Base-by-base conservation (phyloP, 331 rosid genomes). In the Phaseolus coccineus region DNA sequence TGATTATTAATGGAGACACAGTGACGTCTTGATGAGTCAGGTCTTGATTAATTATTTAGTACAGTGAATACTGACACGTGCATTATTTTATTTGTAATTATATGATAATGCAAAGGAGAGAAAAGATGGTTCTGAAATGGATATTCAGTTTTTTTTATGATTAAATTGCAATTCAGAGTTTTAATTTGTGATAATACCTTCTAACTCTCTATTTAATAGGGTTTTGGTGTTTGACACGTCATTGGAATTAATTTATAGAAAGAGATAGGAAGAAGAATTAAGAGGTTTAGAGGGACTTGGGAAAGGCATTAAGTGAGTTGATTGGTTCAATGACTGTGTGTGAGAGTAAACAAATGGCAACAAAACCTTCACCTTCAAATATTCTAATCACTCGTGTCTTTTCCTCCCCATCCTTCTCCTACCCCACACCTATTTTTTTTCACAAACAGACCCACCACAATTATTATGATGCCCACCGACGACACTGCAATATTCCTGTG, bases 391-490 rank as follows among this genome's bases (percentile, higher is more conserved):
- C 35, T 68, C 80, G 0, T 78, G 77, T 82, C 80, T 1, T 55
- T 82, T 71, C 79, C 79, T 70, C 44, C 72, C 66, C 39, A 66
- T 53, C 59, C 63, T 27, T 39, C 66, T 59, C 9, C 12, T 6
- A 7, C 69, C 69, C 69, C 27, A 31, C 72, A 31, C 72, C 66
- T 47, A 14, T 39, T 35, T 59, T 70, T 50, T 65, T 4, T 48
- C 56, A 65, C 37, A 63, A 44, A 64, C 27, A 73, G 80, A 68
- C 83, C 86, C 86, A 72, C 74, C 73, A 40, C 53, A 83, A 83
- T 83, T 73, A 83, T 83, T 83, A 37, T 83, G 57, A 71, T 82
- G 57, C 70, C 62, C 86, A 86, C 89, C 87, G 83, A 86, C 85
- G 83, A 83, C 78, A 70, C n/a, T 53, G 81, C 65, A 52, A 74